These are phyloP conservation scores for Arabidopsis arenosa DNA, from an alignment of 345 rosid species.

Conservation along the genomic window DNA sequence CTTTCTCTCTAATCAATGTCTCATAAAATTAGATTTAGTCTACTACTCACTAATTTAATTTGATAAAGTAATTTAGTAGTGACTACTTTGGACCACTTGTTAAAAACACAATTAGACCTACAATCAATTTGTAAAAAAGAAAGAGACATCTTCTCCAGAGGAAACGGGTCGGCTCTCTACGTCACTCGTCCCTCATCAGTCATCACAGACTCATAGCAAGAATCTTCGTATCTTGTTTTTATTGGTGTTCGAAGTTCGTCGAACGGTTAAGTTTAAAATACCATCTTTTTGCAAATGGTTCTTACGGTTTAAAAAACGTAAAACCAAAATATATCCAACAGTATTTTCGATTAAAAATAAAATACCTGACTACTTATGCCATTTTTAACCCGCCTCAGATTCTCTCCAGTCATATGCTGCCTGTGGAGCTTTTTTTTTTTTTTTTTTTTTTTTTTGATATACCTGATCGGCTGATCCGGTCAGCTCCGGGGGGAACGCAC, in stretches of 20 bases:
- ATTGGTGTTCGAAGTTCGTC: neutral
- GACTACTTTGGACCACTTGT: constrained; percentile 33
- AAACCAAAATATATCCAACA: no score
- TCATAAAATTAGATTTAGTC: neutral
- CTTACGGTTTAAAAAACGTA: neutral
- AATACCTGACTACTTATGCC: no score
- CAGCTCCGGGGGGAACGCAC: no score
- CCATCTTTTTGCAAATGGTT: neutral
- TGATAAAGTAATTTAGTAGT: constrained; percentile 25
- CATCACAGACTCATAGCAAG: neutral
- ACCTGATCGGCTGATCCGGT: no score
- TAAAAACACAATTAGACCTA: constrained; percentile 12
- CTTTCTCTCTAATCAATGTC: constrained; percentile 24
- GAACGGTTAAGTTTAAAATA: neutral
- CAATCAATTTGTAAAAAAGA: constrained; percentile 27
- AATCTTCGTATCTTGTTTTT: neutral
- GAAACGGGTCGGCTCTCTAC: constrained; percentile 23
- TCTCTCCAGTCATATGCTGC: no score
- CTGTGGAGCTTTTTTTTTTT: no score
- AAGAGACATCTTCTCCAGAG: neutral
- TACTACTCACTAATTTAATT: neutral
- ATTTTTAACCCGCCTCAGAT: no score
- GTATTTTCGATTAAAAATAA: no score
- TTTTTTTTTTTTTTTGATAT: no score
- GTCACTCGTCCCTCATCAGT: constrained; percentile 24